Evolutionary conservation across 164 flowering plant species (phyloP).

Genomic region (Vitis labrusca): DNA sequence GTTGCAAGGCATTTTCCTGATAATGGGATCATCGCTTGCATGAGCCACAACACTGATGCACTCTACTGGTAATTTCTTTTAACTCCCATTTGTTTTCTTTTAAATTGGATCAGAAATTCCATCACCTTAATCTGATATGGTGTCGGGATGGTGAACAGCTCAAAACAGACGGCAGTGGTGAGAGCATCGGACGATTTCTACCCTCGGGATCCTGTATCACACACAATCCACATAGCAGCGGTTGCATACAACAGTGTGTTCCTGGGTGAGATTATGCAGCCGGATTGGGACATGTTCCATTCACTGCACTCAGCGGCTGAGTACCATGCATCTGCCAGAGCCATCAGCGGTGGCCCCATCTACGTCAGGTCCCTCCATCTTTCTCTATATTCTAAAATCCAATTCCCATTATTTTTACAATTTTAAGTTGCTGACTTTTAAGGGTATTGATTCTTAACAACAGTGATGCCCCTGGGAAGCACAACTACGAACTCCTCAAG

Average conservation of each 20-base stretch:
- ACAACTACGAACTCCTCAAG: constrained; percentile 77
- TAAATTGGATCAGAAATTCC: not conserved
- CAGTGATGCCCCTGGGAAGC: constrained; percentile 97
- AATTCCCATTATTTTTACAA: no score
- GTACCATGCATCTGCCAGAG: constrained; percentile 93
- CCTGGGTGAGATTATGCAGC: constrained; percentile 91
- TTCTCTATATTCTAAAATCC: not conserved
- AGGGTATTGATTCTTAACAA: no score
- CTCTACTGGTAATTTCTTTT: constrained; percentile 51
- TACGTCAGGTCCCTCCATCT: constrained; percentile 67
- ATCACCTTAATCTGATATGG: not conserved
- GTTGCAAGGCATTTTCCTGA: constrained; percentile 73
- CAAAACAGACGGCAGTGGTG: constrained; percentile 87
- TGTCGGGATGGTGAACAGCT: constrained; percentile 33
- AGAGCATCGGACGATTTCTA: constrained; percentile 97
- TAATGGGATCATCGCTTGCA: constrained; percentile 89
- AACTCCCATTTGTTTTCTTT: not conserved
- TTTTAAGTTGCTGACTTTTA: no score
- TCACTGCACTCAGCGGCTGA: constrained; percentile 91
- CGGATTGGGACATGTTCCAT: constrained; percentile 99
- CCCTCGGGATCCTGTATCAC: constrained; percentile 87
- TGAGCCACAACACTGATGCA: constrained; percentile 96
- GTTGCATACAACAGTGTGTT: constrained; percentile 92
- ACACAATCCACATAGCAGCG: constrained; percentile 94
- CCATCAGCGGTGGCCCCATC: constrained; percentile 93